phyloP scores from a whole-genome alignment of 371 early-diverging fungal species.

The Phascolomyces articulosus region DNA sequence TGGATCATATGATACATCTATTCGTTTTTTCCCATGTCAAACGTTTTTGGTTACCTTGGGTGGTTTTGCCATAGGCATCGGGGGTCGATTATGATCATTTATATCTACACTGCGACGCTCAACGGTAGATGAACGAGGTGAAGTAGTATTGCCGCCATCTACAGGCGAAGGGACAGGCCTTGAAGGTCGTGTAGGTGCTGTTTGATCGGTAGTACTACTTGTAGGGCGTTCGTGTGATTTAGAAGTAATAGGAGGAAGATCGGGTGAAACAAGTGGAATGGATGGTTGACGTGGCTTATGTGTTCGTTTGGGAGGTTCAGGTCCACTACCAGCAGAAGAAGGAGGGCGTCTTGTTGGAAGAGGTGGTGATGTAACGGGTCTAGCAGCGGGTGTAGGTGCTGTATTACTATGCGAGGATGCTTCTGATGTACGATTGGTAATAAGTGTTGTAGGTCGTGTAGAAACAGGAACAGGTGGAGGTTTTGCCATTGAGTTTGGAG shows the following conservation, averaged over 20 bases:
- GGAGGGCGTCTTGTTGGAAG: conserved; percentile 26
- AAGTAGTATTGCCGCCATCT: neutral
- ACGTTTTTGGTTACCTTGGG: conserved; percentile 24
- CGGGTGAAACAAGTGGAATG: conserved; percentile 43
- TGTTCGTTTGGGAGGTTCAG: conserved; percentile 13
- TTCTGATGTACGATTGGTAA: conserved; percentile 22
- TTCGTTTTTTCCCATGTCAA: no score
- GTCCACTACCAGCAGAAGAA: neutral
- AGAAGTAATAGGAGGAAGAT: conserved; percentile 44
- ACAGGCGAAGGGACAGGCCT: conserved; percentile 38
- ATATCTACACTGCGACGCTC: conserved; percentile 8
- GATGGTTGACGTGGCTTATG: conserved; percentile 34
- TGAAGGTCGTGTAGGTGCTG: conserved; percentile 30
- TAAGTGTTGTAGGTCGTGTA: conserved; percentile 46
- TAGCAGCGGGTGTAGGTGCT: conserved; percentile 28
- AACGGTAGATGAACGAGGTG: conserved; percentile 13
- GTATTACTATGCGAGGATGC: conserved; percentile 2
- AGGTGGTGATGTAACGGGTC: conserved; percentile 37
- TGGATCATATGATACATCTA: neutral
- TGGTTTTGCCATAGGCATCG: conserved; percentile 38
- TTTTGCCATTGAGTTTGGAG: conserved; percentile 20
- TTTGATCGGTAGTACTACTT: neutral
- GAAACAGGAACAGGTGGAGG: conserved; percentile 53
- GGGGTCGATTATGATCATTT: conserved; percentile 7
- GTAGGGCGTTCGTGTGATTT: conserved; percentile 3